These are phyloP conservation scores for Dianthus caryophyllus DNA, from an alignment of 148 eudicot species.

Conservation along the genomic window DNA sequence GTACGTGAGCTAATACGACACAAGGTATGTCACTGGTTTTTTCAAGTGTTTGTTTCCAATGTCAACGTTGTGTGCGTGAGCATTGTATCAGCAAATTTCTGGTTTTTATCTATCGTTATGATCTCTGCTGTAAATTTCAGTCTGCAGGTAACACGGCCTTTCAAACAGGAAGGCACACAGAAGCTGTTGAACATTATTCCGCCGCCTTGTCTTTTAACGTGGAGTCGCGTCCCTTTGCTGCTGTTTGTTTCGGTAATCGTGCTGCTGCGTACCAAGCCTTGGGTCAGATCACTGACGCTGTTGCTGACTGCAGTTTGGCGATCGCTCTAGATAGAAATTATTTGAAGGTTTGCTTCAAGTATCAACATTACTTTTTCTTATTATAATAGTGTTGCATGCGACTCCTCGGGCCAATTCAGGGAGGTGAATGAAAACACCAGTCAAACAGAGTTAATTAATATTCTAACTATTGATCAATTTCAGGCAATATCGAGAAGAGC, in stretches of 20 bases:
- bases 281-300: conserved; percentile 73
- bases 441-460: too few relatives aligned
- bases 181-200: conserved; percentile 85
- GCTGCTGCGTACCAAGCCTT: conserved; percentile 89
- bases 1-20: conserved; percentile 54
- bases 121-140: conserved; percentile 31
- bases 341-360: conserved; percentile 52
- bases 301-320: conserved; percentile 94
- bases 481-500: conserved; percentile 93
- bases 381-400: neutral
- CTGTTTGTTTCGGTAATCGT: conserved; percentile 89
- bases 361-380: neutral
- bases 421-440: too few relatives aligned
- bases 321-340: conserved; percentile 84
- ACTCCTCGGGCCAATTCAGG: too few relatives aligned
- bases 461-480: neutral
- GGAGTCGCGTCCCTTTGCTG: conserved; percentile 83
- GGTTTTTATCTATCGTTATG: conserved; percentile 4
- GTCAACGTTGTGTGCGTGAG: neutral
- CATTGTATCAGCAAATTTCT: neutral
- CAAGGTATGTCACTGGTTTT: conserved; percentile 45
- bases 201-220: conserved; percentile 75
- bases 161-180: conserved; percentile 67
- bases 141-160: conserved; percentile 90
- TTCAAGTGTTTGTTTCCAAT: neutral